These are phyloP conservation scores for Allium sativum DNA, from an alignment of 106 monocot species.

Conservation along the genomic window DNA sequence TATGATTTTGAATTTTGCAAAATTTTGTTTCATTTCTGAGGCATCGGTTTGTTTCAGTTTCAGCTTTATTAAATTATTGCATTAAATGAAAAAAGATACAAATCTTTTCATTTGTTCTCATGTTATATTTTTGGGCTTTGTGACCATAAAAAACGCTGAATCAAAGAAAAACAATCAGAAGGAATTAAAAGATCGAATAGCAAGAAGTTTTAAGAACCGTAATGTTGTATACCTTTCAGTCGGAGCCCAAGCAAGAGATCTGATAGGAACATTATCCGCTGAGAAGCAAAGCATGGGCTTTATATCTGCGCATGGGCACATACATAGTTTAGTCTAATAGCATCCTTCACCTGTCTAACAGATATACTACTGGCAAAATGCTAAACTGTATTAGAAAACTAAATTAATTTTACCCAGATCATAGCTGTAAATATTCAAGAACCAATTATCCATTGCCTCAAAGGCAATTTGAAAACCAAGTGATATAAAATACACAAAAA, in stretches of 20 bases:
- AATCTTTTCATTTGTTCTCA: too few species aligned
- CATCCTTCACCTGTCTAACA: neutral
- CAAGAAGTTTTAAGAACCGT: neutral
- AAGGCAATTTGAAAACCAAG: too few species aligned
- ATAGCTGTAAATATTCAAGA: too few species aligned
- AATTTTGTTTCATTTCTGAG: too few species aligned
- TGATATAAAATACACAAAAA: neutral
- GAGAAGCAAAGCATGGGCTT: constrained; percentile 71
- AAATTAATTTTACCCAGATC: too few species aligned
- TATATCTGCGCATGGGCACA: constrained; percentile 40
- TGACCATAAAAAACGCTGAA: neutral
- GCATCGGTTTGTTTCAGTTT: too few species aligned
- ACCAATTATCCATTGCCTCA: too few species aligned
- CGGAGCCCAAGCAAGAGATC: constrained; percentile 86
- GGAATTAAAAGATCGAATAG: neutral
- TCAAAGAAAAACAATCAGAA: neutral
- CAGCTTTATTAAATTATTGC: too few species aligned
- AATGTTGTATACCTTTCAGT: constrained; percentile 40
- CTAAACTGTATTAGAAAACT: neutral
- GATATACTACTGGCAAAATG: neutral
- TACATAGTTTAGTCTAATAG: neutral
- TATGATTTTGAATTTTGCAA: too few species aligned
- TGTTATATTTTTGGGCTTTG: too few species aligned
- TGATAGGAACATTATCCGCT: constrained; percentile 77
- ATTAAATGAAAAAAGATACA: neutral